Percentiles rank a stretch among this genome's conserved stretches.
These are phyloP conservation scores for Coniochaeta sp. DNA, from an alignment of 2,329 filamentous ascomycete genomes.

Conservation along the genomic window DNA sequence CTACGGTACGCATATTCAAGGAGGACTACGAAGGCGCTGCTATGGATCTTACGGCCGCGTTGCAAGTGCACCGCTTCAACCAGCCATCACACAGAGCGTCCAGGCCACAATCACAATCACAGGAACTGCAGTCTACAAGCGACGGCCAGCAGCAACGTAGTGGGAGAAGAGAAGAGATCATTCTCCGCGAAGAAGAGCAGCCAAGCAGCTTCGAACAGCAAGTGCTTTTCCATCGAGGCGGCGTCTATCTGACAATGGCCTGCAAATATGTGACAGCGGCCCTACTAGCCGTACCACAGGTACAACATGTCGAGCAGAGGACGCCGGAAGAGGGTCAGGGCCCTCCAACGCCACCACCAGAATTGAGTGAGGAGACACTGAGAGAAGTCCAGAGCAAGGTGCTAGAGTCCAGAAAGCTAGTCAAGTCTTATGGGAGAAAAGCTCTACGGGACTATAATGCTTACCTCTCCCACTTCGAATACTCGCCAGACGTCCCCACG, in stretches of 20 bases:
- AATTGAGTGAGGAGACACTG: conserved; percentile 31
- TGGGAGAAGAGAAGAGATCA: conserved; percentile 24
- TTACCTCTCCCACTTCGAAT: conserved; percentile 69
- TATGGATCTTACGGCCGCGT: conserved; percentile 61
- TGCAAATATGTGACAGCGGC: conserved; percentile 55
- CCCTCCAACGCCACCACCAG: conserved; percentile 28
- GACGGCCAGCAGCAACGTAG: conserved; percentile 19
- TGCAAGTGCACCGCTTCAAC: conserved; percentile 46
- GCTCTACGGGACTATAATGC: conserved; percentile 67
- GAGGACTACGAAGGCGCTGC: conserved; percentile 63
- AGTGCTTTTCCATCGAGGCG: conserved; percentile 67
- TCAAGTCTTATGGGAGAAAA: conserved; percentile 67
- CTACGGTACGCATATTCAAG: conserved; percentile 68
- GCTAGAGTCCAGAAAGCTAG: conserved; percentile 56
- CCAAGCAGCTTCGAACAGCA: conserved; percentile 70
- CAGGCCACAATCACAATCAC: conserved; percentile 25
- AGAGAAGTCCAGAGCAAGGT: conserved; percentile 20
- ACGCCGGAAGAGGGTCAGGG: conserved; percentile 6
- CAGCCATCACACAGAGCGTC: conserved; percentile 38
- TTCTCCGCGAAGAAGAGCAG: conserved; percentile 43
- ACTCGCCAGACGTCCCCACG: conserved; percentile 62
- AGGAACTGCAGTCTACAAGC: conserved; percentile 35
- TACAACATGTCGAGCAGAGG: conserved; percentile 13
- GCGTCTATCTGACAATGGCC: conserved; percentile 64
- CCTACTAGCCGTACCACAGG: conserved; percentile 8